These are phyloP conservation scores for Leccinum rimulosum DNA, from an alignment of 768 basidiomycete genomes.

Conservation along the genomic window DNA sequence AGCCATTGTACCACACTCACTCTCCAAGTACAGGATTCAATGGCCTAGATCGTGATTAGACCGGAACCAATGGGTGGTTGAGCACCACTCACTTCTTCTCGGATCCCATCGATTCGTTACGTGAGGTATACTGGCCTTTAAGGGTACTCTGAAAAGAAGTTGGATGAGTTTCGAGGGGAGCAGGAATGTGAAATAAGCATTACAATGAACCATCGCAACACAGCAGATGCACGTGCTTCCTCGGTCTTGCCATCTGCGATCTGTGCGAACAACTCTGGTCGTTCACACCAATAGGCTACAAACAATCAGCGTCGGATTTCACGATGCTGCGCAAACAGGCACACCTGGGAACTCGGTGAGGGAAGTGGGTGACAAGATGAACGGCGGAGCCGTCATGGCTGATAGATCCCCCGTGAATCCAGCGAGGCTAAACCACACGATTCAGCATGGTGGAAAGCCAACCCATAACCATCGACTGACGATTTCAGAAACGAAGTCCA, in stretches of 20 bases:
- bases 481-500: constrained; percentile 93
- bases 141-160: constrained; percentile 66
- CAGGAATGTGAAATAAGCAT: not conserved
- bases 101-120: constrained; percentile 93
- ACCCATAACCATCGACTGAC: constrained; percentile 42
- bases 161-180: constrained; percentile 3
- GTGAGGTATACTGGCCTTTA: constrained; percentile 91
- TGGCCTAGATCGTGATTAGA: constrained; percentile 51
- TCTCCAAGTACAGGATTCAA: constrained; percentile 95
- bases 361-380: constrained; percentile 89
- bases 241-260: constrained; percentile 76
- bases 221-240: constrained; percentile 72
- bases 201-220: constrained; percentile 96
- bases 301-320: constrained; percentile 4
- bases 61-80: constrained; percentile 1
- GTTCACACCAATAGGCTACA: constrained; percentile 95
- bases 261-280: constrained; percentile 82
- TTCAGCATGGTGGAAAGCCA: constrained; percentile 3
- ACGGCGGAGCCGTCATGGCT: constrained; percentile 79
- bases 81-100: constrained; percentile 82
- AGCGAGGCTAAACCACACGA: constrained; percentile 54
- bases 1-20: constrained; percentile 43
- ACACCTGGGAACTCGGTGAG: constrained; percentile 89
- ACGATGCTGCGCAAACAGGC: constrained; percentile 18
- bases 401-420: constrained; percentile 88